Evolutionary conservation across 1,284 basidiomycete species (phyloP).

Genomic region (Ganoderma lingzhi): DNA sequence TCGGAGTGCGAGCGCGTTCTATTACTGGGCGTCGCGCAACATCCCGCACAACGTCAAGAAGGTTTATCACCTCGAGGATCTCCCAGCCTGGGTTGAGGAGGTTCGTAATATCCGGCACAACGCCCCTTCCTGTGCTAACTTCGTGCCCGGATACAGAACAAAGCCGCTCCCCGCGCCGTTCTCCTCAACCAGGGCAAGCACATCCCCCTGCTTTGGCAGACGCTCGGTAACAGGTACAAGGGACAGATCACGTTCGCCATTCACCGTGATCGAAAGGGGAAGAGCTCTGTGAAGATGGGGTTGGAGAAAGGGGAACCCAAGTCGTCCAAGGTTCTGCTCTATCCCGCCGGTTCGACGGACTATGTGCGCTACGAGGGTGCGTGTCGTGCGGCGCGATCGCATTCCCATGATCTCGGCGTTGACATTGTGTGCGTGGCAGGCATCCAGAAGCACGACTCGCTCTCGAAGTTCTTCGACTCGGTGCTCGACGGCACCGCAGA

Average conservation of each 20-base stretch:
- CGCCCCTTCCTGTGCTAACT: neutral
- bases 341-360: slow-evolving; percentile 61
- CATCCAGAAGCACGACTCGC: slow-evolving; percentile 66
- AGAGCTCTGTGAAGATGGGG: slow-evolving; percentile 62
- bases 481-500: slow-evolving; percentile 71
- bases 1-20: slow-evolving; percentile 77
- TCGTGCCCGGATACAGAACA: slow-evolving; percentile 47
- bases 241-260: slow-evolving; percentile 73
- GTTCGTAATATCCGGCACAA: slow-evolving; percentile 46
- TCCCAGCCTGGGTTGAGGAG: slow-evolving; percentile 69
- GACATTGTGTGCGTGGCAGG: slow-evolving; percentile 51
- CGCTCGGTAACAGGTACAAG: slow-evolving; percentile 79
- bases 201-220: slow-evolving; percentile 87
- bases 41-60: slow-evolving; percentile 77
- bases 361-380: slow-evolving; percentile 69
- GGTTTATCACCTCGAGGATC: slow-evolving; percentile 65
- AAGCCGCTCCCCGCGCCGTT: slow-evolving; percentile 69
- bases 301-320: slow-evolving; percentile 60
- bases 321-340: slow-evolving; percentile 71
- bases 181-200: slow-evolving; percentile 81
- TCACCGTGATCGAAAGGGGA: slow-evolving; percentile 73
- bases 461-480: slow-evolving; percentile 74
- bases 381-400: slow-evolving; percentile 19
- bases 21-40: slow-evolving; percentile 79
- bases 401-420: slow-evolving; percentile 7